Percentiles rank a stretch among this genome's conserved stretches.
Conservation (phyloP, 495 filamentous ascomycete species). For the Gamarada debralockiae region DNA sequence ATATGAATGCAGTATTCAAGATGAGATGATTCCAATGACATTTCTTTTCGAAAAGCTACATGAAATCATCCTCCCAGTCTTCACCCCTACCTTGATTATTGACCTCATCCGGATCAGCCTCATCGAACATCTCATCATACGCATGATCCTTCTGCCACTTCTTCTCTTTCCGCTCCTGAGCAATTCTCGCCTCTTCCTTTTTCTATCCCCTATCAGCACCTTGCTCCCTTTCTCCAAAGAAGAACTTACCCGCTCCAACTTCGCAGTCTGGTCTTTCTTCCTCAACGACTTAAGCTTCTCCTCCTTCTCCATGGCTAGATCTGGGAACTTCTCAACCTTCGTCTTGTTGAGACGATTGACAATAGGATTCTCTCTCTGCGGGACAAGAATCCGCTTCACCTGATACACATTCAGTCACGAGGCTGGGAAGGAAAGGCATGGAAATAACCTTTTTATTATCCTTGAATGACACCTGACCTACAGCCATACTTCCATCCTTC, state of each 20-base stretch:
- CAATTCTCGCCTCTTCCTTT: slow-evolving; percentile 74
- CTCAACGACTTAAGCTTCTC: slow-evolving; percentile 63
- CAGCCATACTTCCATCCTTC: slow-evolving; percentile 95
- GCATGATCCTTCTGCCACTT: slow-evolving; percentile 94
- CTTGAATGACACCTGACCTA: slow-evolving; percentile 92
- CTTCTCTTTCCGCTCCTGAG: slow-evolving; percentile 76
- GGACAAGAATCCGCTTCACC: slow-evolving; percentile 76
- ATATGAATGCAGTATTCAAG: too few relatives aligned
- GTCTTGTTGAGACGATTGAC: slow-evolving; percentile 98
- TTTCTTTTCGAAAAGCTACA: slow-evolving; percentile 53
- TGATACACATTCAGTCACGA: slow-evolving; percentile 24
- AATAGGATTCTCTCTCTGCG: slow-evolving; percentile 76
- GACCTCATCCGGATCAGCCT: slow-evolving; percentile 58
- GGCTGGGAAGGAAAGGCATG: not conserved
- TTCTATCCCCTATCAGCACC: slow-evolving; percentile 39
- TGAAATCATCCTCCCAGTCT: slow-evolving; percentile 70
- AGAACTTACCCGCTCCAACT: slow-evolving; percentile 57
- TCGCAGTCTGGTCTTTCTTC: slow-evolving; percentile 61
- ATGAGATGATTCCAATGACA: too few relatives aligned
- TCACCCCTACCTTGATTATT: slow-evolving; percentile 65
- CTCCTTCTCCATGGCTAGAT: slow-evolving; percentile 76
- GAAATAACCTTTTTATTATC: slow-evolving; percentile 59
- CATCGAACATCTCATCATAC: slow-evolving; percentile 79
- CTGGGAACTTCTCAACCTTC: slow-evolving; percentile 77
- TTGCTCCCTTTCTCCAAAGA: not conserved